These are phyloP conservation scores for Russula virescens DNA, from an alignment of 768 basidiomycete genomes.

Conservation along the genomic window DNA sequence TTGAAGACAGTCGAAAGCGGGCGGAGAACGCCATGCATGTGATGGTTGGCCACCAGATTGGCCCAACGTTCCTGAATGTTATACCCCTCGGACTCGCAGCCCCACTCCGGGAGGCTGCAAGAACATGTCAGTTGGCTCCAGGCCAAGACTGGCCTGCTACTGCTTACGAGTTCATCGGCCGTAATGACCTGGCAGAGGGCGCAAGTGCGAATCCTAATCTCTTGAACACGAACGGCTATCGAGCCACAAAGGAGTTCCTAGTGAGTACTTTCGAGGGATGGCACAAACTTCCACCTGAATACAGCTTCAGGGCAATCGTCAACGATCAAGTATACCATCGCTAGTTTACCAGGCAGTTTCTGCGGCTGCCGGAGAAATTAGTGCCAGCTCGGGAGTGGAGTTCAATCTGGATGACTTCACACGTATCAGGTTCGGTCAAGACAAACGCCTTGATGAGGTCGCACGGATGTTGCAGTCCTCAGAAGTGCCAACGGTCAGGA, in stretches of 20 bases:
- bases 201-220: constrained; percentile 44
- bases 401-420: constrained; percentile 68
- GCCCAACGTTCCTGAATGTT: constrained; percentile 44
- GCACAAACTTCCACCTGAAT: not conserved
- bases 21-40: constrained; percentile 58
- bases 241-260: constrained; percentile 50
- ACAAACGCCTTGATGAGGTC: constrained; percentile 87
- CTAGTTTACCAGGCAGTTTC: constrained; percentile 19
- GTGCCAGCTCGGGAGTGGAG: constrained; percentile 64
- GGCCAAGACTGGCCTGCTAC: constrained; percentile 66
- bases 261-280: constrained; percentile 33
- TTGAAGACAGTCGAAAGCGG: constrained; percentile 50
- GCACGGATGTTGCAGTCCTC: constrained; percentile 87
- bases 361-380: constrained; percentile 49
- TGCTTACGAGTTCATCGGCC: constrained; percentile 62
- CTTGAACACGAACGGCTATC: constrained; percentile 49
- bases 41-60: constrained; percentile 46
- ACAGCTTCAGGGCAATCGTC: constrained; percentile 11
- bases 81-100: constrained; percentile 67
- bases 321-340: constrained; percentile 11
- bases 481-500: constrained; percentile 54
- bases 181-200: constrained; percentile 68
- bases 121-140: constrained; percentile 77
- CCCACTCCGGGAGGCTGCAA: constrained; percentile 79
- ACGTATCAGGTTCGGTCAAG: constrained; percentile 83